phyloP scores from a whole-genome alignment of 1,139 yeast species.

The Ashbya aceris region DNA sequence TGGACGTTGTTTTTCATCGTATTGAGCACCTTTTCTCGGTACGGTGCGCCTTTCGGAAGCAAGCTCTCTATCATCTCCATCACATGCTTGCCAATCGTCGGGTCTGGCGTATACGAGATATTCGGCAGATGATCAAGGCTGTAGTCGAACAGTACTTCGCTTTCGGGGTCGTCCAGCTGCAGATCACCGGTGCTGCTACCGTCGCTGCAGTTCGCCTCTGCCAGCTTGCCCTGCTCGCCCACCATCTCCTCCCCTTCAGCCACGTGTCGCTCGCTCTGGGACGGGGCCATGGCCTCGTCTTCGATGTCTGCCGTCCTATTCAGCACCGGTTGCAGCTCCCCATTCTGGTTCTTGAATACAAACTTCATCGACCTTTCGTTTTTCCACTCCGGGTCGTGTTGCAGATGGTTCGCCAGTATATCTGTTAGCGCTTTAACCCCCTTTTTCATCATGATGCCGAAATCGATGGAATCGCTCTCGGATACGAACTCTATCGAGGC shows the following conservation, averaged over 20 bases:
- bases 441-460: conserved; percentile 29
- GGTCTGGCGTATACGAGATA: conserved; percentile 16
- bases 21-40: conserved; percentile 2
- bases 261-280: not conserved
- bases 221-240: not conserved
- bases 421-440: conserved; percentile 28
- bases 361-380: conserved; percentile 21
- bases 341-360: conserved; percentile 16
- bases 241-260: not conserved
- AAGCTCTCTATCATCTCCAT: conserved; percentile 25
- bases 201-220: conserved; percentile 8
- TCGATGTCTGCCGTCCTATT: not conserved
- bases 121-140: conserved; percentile 22
- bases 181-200: conserved; percentile 20
- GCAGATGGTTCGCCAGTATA: conserved; percentile 22
- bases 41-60: conserved; percentile 22
- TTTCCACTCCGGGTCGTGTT: conserved; percentile 19
- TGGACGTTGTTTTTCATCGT: not conserved
- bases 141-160: conserved; percentile 27
- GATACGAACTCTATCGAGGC: conserved; percentile 11
- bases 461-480: conserved; percentile 25
- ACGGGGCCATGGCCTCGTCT: conserved; percentile 9
- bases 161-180: conserved; percentile 21
- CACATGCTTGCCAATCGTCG: conserved; percentile 20
- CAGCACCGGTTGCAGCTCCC: conserved; percentile 6